Evolutionary conservation across 169 alveolate genomes (phyloP).

Genomic region (Plasmodium blacklocki): DNA sequence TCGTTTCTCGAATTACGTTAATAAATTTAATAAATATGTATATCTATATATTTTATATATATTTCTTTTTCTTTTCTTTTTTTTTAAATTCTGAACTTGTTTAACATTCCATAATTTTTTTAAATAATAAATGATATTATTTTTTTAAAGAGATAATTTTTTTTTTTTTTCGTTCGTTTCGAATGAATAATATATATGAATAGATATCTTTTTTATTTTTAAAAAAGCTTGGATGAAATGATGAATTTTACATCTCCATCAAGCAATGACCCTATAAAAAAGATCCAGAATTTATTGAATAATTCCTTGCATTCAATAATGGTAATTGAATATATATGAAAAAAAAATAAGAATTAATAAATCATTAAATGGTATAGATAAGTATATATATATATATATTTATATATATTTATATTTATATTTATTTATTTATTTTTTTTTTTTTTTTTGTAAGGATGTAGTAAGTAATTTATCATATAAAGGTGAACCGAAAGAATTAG

Average conservation of each 20-base stretch:
- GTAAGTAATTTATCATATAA: constrained; percentile 55
- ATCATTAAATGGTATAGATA: too few species aligned
- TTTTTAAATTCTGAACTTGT: not conserved
- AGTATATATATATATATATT: not conserved
- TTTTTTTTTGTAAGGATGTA: constrained; percentile 37
- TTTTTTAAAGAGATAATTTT: not conserved
- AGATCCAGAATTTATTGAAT: constrained; percentile 61
- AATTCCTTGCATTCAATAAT: constrained; percentile 49
- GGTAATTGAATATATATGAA: constrained; percentile 8
- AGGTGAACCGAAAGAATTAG: constrained; percentile 56
- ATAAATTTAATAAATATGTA: too few species aligned
- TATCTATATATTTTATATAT: not conserved
- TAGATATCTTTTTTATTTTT: not conserved
- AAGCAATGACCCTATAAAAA: constrained; percentile 59
- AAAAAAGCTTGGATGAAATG: constrained; percentile 20
- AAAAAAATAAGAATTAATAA: too few species aligned
- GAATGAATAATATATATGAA: not conserved
- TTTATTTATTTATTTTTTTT: not conserved
- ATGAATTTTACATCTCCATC: constrained; percentile 56
- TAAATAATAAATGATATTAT: too few species aligned
- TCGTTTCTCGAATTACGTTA: too few species aligned
- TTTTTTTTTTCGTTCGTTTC: not conserved
- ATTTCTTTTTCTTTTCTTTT: not conserved
- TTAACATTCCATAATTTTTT: too few species aligned
- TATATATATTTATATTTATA: not conserved